phyloP scores from a whole-genome alignment of 495 filamentous ascomycete species.

The Annulohypoxylon bovei region DNA sequence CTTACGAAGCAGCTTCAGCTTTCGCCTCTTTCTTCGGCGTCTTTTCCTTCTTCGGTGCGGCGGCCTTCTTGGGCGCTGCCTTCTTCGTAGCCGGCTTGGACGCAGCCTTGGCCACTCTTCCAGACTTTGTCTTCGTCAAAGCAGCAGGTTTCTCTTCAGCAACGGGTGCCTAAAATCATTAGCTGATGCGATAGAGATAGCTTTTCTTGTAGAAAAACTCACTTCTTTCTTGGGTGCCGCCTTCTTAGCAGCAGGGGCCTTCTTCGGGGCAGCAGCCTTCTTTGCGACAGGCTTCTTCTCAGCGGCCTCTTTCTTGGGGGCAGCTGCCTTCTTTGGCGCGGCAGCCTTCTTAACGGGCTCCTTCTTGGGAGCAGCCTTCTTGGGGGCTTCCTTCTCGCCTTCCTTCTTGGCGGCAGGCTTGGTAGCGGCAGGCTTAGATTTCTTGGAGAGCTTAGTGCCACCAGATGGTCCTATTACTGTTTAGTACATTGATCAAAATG shows the following conservation, averaged over 20 bases:
- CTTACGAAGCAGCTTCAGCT: slow-evolving; percentile 54
- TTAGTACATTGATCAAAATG: slow-evolving; percentile 19
- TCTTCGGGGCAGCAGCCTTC: slow-evolving; percentile 65
- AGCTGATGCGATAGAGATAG: slow-evolving; percentile 8
- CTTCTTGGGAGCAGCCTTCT: slow-evolving; percentile 49
- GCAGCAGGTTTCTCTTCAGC: slow-evolving; percentile 78
- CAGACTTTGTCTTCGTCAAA: slow-evolving; percentile 88
- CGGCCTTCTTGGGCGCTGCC: slow-evolving; percentile 66
- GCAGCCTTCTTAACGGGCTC: slow-evolving; percentile 55
- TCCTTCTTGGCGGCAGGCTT: slow-evolving; percentile 61
- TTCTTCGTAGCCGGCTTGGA: slow-evolving; percentile 68
- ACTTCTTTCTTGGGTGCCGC: slow-evolving; percentile 57
- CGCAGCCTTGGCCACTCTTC: slow-evolving; percentile 80
- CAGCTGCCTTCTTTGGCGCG: slow-evolving; percentile 54
- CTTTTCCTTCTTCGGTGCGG: slow-evolving; percentile 71
- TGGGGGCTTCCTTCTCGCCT: slow-evolving; percentile 57
- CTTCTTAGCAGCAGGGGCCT: slow-evolving; percentile 65
- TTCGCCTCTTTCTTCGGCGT: slow-evolving; percentile 70
- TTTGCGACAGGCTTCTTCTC: slow-evolving; percentile 61
- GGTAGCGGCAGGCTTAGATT: slow-evolving; percentile 61
- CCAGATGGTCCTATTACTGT: slow-evolving; percentile 78
- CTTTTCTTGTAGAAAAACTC: slow-evolving; percentile 40
- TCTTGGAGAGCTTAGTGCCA: slow-evolving; percentile 96
- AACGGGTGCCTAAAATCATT: slow-evolving; percentile 58
- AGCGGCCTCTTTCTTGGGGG: slow-evolving; percentile 59